Percentiles rank a stretch among this genome's conserved stretches.
Evolutionary conservation across 2,329 filamentous ascomycete genomes (phyloP).

Genomic region (Cryphonectria radicalis): DNA sequence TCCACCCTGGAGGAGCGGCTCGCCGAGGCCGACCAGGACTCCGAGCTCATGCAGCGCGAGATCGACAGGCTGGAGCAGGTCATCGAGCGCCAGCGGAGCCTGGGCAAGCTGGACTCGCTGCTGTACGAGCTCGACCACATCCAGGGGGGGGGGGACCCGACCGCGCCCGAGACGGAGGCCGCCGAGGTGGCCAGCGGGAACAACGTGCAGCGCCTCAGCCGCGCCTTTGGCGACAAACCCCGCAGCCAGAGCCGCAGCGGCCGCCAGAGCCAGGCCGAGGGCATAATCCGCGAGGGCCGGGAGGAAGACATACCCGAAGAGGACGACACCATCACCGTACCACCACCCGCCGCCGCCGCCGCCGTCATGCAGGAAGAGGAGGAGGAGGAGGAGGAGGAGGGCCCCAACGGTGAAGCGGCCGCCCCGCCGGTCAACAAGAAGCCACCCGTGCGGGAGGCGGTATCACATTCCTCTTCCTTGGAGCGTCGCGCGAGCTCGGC

Average conservation of each 20-base stretch:
- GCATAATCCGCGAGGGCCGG: slow-evolving; percentile 58
- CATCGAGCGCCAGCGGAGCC: slow-evolving; percentile 89
- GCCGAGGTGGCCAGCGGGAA: slow-evolving; percentile 48
- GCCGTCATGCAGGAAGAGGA: too few species aligned
- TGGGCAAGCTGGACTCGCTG: slow-evolving; percentile 92
- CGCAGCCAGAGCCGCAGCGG: slow-evolving; percentile 59
- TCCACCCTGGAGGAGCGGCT: slow-evolving; percentile 94
- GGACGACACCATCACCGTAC: slow-evolving; percentile 23
- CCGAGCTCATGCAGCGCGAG: slow-evolving; percentile 95
- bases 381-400: slow-evolving; percentile 33
- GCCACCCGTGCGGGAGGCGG: background rate
- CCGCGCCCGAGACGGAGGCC: too few species aligned
- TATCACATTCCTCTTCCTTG: slow-evolving; percentile 30
- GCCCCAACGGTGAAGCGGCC: slow-evolving; percentile 38
- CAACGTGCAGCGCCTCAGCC: slow-evolving; percentile 48
- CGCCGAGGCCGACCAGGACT: slow-evolving; percentile 93
- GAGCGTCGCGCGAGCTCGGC: slow-evolving; percentile 68
- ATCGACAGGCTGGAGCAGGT: slow-evolving; percentile 94
- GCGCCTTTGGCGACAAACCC: slow-evolving; percentile 54
- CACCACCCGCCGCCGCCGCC: slow-evolving; percentile 15
- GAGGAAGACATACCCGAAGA: slow-evolving; percentile 44
- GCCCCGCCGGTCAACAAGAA: slow-evolving; percentile 40
- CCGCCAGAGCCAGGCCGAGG: slow-evolving; percentile 57
- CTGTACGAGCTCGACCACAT: slow-evolving; percentile 87
- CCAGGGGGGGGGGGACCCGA: too few species aligned